Evolutionary conservation across 2,329 filamentous ascomycete genomes (phyloP), one percentile per base, ranked within the genome.

Genomic region (Beauveria sp.): DNA sequence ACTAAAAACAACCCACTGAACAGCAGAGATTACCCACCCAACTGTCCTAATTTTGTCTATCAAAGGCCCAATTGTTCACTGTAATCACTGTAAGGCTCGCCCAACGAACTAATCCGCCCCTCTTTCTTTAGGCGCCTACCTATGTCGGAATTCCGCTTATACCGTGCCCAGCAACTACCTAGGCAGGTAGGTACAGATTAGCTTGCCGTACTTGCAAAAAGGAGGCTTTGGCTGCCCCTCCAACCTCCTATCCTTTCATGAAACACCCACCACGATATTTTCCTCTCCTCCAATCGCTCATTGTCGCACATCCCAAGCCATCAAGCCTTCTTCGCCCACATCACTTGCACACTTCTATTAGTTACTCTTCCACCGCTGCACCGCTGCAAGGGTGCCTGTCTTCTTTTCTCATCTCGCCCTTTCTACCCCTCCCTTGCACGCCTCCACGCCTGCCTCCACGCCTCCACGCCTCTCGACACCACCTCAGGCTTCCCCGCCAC

Each of bases 401-500:
- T 26, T 52, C 20, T 50, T 28, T 41, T 24, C 30, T 59, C 34
- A 8, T 58, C 34, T 51, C 55, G 34, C 37, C 47, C 10, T 51
- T 18, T 26, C 46, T 24, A 51, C 37, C 47, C 22, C 37, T n/a
- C 41, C 28, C 10, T n/a, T 20, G 34, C 34, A 14, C 34, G 34
- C 41, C 46, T 26, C 30, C 30, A 14, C 34, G 34, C 24, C 22
- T n/a, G 55, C 55, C 55, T 50, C 44, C 30, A 34, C 28, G 28
- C 40, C 44, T 40, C 28, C 28, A 28, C 30, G 30, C 55, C 55
- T 50, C 44, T 57, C 55, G 20, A 30, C 37, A 43, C 37, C 22
- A 48, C 40, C 18, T 9, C 16, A 18, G 43, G n/a, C 56, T 59
- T 43, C 56, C 47, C 56, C 47, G 56, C 56, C 44, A 57, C 44